A percentile compares a stretch with the other conserved stretches of the same genome.
These are phyloP conservation scores for Fusarium multiceps DNA, from an alignment of 2,329 filamentous ascomycete genomes.

Conservation along the genomic window DNA sequence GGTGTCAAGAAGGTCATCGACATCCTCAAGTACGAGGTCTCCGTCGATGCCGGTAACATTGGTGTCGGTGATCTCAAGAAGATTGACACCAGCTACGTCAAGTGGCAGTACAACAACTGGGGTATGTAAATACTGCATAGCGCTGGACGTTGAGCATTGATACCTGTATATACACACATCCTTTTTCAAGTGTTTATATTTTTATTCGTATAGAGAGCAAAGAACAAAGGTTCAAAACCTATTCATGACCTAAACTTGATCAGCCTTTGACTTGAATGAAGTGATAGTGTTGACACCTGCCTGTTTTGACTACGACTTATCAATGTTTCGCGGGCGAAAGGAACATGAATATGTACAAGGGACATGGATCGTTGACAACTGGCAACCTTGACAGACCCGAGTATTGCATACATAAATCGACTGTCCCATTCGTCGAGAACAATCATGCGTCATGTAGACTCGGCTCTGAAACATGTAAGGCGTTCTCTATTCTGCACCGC, in stretches of 20 bases:
- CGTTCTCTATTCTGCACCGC: constrained; percentile 7
- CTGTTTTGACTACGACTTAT: neutral
- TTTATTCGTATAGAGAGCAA: constrained; percentile 14
- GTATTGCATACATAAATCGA: neutral
- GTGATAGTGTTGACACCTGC: neutral
- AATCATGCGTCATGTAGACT: constrained; percentile 26
- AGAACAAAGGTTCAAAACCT: constrained; percentile 3
- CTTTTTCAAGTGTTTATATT: constrained; percentile 36
- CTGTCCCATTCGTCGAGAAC: constrained; percentile 7
- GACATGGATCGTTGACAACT: neutral
- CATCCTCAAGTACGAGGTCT: constrained; percentile 63
- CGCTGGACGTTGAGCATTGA: constrained; percentile 3
- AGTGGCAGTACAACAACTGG: constrained; percentile 45
- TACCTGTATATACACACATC: constrained; percentile 34
- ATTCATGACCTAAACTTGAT: neutral
- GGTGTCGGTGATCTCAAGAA: constrained; percentile 54
- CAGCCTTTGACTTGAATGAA: neutral
- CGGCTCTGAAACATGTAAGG: constrained; percentile 30
- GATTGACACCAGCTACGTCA: constrained; percentile 47
- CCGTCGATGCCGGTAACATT: constrained; percentile 57
- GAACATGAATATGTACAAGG: neutral
- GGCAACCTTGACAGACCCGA: neutral
- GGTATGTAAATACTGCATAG: constrained; percentile 29
- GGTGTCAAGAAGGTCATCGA: constrained; percentile 58
- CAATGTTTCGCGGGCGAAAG: neutral